A percentile compares a stretch with the other conserved stretches of the same genome.
Evolutionary conservation across 768 basidiomycete species (phyloP).

Genomic region (Dioszegia aurantiaca): DNA sequence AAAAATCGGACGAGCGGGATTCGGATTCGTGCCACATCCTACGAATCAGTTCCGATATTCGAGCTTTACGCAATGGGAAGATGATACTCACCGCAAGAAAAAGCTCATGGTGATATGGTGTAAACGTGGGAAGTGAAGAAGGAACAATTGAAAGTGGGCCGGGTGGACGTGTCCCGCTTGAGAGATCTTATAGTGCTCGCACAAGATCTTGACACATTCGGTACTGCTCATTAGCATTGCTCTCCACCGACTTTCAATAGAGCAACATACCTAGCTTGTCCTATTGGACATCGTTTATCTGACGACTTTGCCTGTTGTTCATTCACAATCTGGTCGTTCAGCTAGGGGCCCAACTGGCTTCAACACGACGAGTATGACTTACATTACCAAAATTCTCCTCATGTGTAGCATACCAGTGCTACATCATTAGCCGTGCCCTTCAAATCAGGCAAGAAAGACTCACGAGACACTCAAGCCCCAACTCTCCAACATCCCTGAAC

Average conservation of each 20-base stretch:
- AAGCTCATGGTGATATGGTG: slow-evolving; percentile 39
- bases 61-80: not conserved
- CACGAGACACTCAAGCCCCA: slow-evolving; percentile 43
- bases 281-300: slow-evolving; percentile 40
- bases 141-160: slow-evolving; percentile 36
- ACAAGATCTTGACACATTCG: slow-evolving; percentile 45
- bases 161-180: slow-evolving; percentile 37
- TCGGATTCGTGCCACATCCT: slow-evolving; percentile 47
- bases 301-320: slow-evolving; percentile 33
- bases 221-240: slow-evolving; percentile 29
- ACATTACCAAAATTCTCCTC: slow-evolving; percentile 43
- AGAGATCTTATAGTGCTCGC: slow-evolving; percentile 44
- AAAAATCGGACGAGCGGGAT: slow-evolving; percentile 32
- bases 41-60: slow-evolving; percentile 1
- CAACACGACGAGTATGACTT: not conserved
- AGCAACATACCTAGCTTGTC: slow-evolving; percentile 32
- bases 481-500: slow-evolving; percentile 41
- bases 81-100: slow-evolving; percentile 34
- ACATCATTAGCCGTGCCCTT: not conserved
- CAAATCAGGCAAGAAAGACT: slow-evolving; percentile 2
- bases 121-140: slow-evolving; percentile 35
- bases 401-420: slow-evolving; percentile 41
- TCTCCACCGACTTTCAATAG: too few species aligned
- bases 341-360: not conserved
- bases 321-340: slow-evolving; percentile 32